These are phyloP conservation scores for Erythrobasidium yunnanense DNA, from an alignment of 768 basidiomycete genomes.

Conservation along the genomic window DNA sequence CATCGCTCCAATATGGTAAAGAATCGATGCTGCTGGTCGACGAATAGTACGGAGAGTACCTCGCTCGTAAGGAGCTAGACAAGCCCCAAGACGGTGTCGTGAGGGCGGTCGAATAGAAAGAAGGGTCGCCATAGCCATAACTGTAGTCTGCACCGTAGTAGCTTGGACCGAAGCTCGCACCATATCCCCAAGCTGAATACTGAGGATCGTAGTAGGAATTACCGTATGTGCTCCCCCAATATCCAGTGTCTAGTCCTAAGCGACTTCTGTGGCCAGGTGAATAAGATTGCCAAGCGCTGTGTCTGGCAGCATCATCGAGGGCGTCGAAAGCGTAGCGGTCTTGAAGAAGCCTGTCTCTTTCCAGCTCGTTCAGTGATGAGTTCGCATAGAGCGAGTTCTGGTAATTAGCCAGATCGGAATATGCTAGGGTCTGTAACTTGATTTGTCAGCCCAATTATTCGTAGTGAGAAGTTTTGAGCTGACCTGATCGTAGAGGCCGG, in stretches of 20 bases:
- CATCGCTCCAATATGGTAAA: conserved; percentile 9
- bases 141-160: background rate
- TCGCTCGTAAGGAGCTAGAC: background rate
- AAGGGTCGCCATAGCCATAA: conserved; percentile 1
- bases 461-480: background rate
- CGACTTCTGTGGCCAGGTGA: conserved; percentile 15
- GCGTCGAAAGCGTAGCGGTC: conserved; percentile 4
- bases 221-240: background rate
- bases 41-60: background rate
- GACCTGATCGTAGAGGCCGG: background rate
- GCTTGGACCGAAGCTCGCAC: background rate
- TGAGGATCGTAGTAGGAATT: conserved; percentile 1
- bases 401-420: conserved; percentile 19
- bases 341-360: background rate
- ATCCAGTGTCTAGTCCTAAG: conserved; percentile 2
- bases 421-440: background rate
- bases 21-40: background rate
- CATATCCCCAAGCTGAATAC: conserved; percentile 13
- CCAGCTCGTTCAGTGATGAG: background rate
- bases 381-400: conserved; percentile 20
- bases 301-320: conserved; percentile 7
- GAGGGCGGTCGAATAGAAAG: background rate
- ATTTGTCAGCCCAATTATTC: background rate
- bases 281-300: background rate
- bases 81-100: background rate